Conservation (phyloP, 2,329 filamentous ascomycete species). For the Pseudogymnoascus sp. region DNA sequence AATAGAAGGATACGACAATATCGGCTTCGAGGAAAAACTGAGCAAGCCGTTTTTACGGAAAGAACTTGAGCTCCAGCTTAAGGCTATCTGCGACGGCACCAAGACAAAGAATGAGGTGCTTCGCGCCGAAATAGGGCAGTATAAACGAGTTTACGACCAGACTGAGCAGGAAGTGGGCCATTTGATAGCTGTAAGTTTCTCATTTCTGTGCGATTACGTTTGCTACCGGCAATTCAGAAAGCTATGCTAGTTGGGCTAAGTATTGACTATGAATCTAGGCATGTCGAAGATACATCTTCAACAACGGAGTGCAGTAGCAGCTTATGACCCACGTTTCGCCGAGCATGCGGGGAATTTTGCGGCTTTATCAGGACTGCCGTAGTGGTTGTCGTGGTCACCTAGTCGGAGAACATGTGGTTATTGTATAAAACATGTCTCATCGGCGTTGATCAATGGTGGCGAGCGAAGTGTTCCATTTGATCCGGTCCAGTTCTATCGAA, state of each 20-base stretch:
- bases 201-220: conserved; percentile 2
- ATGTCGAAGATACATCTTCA: conserved; percentile 4
- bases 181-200: conserved; percentile 49
- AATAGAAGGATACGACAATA: conserved; percentile 88
- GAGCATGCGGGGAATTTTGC: neutral
- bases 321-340: neutral
- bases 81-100: conserved; percentile 84
- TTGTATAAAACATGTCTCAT: conserved; percentile 5
- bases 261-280: conserved; percentile 5
- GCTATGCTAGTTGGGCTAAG: neutral
- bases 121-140: conserved; percentile 76
- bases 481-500: conserved; percentile 3
- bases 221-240: neutral
- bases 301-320: neutral
- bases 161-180: conserved; percentile 68
- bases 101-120: conserved; percentile 69
- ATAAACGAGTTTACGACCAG: conserved; percentile 76
- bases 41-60: conserved; percentile 94
- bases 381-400: neutral
- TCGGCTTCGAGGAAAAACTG: conserved; percentile 86
- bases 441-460: conserved; percentile 5
- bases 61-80: conserved; percentile 97
- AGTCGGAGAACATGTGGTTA: neutral
- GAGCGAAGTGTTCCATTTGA: neutral
- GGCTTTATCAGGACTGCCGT: neutral